Evolutionary conservation across 177 flowering plant species (phyloP), one percentile per base, ranked within the genome.

Genomic region (Vitis hybrid): DNA sequence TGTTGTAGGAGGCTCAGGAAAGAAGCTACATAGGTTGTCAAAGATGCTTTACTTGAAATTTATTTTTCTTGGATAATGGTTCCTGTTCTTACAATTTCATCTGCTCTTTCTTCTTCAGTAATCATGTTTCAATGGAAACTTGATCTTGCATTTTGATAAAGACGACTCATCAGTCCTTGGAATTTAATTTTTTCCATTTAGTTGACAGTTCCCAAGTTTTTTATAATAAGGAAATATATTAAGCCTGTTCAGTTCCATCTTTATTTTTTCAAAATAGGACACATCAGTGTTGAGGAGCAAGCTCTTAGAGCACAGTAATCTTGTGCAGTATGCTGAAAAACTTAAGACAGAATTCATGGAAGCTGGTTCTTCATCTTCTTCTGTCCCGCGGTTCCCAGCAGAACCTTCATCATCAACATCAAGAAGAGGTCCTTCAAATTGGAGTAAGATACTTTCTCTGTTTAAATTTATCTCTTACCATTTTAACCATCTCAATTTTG

Each of bases 281-380:
- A 76, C 94, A 62, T 95, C 98, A 44, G 73, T 79, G n/a, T 81
- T 91, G 81, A 80, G 89, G 73, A 78, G 79, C 75, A 87, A 85
- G 81, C 90, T 92, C 53, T 68, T 85, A 73, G 82, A 80, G 65
- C 85, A 88, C 77, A 73, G 70, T 67, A 91, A 90, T 76, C 88
- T 94, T 66, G 86, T 88, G 15, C 77, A 77, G 56, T 92, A 87
- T 76, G 83, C 90, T 69, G 95, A 92, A 61, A 85, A 79, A 58
- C 84, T 81, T 31, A 89, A 84, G 81, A 64, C 54, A 11, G 86
- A 87, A 69, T 83, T 79, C 58, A 28, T 90, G 71, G 91, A 87
- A 56, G 78, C 78, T 49, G 73, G 74, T 78, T 77, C 94, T 17
- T 78, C 84, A n/a, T 77, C 87, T 53, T 77, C 90, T 55, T 83